These are phyloP conservation scores for Oenanthe javanica DNA, from an alignment of 140 eudicot genomes.

Conservation along the genomic window DNA sequence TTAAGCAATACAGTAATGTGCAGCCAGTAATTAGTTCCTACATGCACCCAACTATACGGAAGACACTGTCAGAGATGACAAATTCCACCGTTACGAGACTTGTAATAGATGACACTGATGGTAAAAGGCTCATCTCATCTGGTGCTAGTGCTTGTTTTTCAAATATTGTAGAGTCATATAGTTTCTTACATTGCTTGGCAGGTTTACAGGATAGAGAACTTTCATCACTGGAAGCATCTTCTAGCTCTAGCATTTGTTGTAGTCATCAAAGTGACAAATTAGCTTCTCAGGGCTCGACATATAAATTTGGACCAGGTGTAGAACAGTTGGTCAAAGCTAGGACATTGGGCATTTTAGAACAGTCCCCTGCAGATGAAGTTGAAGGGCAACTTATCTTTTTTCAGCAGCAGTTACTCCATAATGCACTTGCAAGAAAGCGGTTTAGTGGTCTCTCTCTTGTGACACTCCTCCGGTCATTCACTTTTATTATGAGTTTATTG, in stretches of 20 bases:
- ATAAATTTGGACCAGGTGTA: slow-evolving; percentile 23
- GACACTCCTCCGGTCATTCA: neutral
- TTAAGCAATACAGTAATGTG: slow-evolving; percentile 42
- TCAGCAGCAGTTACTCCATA: slow-evolving; percentile 59
- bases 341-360: slow-evolving; percentile 35
- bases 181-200: slow-evolving; percentile 15
- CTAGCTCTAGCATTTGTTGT: slow-evolving; percentile 39
- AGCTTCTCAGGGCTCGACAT: slow-evolving; percentile 10
- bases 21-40: slow-evolving; percentile 36
- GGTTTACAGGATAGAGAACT: slow-evolving; percentile 27
- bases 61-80: slow-evolving; percentile 27
- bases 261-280: slow-evolving; percentile 21
- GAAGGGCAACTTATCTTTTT: slow-evolving; percentile 84
- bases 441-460: slow-evolving; percentile 42
- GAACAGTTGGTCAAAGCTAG: slow-evolving; percentile 43
- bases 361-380: slow-evolving; percentile 77
- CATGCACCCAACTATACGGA: slow-evolving; percentile 54
- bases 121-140: slow-evolving; percentile 23
- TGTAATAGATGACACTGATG: slow-evolving; percentile 26
- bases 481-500: neutral
- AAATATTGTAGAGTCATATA: neutral
- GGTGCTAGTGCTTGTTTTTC: neutral
- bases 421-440: slow-evolving; percentile 54
- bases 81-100: slow-evolving; percentile 19
- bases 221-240: slow-evolving; percentile 26